Evolutionary conservation across 2,329 filamentous ascomycete genomes (phyloP), one percentile per base, ranked within the genome.

Genomic region (Monilinia laxa): DNA sequence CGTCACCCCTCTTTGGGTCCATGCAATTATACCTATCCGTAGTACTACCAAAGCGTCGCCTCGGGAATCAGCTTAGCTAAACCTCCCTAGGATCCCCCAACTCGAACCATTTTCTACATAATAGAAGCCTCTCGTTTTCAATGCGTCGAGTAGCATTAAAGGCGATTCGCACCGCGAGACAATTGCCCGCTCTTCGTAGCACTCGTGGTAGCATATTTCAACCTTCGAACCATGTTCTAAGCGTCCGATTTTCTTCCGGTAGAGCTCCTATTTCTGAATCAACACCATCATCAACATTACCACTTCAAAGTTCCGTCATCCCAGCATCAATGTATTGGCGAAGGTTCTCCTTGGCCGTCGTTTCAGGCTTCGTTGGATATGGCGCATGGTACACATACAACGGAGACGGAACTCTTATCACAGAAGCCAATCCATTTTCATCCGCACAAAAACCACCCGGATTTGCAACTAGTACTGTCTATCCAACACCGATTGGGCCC

Each of bases 351-450:
- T 81, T 87, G 72, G 89, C 87, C 68, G 78, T 92, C 68, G 83
- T 90, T 67, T 89, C 90, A 69, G 86, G 87, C 75, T 82, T 91
- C 67, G 82, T 83, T 63, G 90, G 89, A 72, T 91, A 89, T 79
- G 89, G 90, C 70, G 89, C 90, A 71, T 93, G 89, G 84, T 92
- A 92, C 80, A 84, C 85, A 65, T 91, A 90, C 80, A 85, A 84
- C 75, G 82, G 77, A 51, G 42, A 63, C 53, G 69, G 49, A 62
- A 64, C 69, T 54, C 28, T 66, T 51, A 51, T 58, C 23, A 60
- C 60, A 25, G 66, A 31, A 40, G 28, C 64, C 51, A 60, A 40
- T 35, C 52, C 56, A 47, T 51, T 67, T 42, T 67, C 68, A 51
- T 64, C 68, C 45, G 59, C 70, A 49, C 68, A 72, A 55, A 71